phyloP scores from a whole-genome alignment of 768 basidiomycete species.

The Tricholoma furcatifolium region DNA sequence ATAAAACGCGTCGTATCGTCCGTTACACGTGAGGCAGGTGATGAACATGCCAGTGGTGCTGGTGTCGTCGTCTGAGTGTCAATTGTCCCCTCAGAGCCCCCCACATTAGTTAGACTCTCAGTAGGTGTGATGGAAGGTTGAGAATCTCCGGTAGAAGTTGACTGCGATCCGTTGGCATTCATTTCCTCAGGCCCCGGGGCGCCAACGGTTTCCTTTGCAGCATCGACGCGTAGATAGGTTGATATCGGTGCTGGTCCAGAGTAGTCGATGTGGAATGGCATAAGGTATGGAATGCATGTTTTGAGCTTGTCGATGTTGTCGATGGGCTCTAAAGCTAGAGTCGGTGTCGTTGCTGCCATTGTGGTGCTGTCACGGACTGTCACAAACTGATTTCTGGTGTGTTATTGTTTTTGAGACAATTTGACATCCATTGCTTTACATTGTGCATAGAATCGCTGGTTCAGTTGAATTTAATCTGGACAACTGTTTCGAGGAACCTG shows the following conservation, averaged over 20 bases:
- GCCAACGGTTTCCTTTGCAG: slow-evolving; percentile 30
- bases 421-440: too few relatives aligned
- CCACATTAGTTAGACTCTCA: neutral
- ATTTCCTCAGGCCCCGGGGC: slow-evolving; percentile 17
- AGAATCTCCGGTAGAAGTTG: neutral
- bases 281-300: slow-evolving; percentile 62
- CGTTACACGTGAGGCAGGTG: neutral
- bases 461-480: too few relatives aligned
- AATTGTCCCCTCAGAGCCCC: neutral
- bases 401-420: too few relatives aligned
- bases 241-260: slow-evolving; percentile 71
- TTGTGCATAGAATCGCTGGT: too few relatives aligned
- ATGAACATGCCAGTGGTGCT: slow-evolving; percentile 4
- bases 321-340: slow-evolving; percentile 5
- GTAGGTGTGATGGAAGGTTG: neutral
- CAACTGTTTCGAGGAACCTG: too few relatives aligned
- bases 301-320: slow-evolving; percentile 4
- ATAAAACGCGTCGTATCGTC: too few relatives aligned
- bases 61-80: neutral
- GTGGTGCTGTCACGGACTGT: neutral
- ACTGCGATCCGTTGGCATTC: slow-evolving; percentile 4
- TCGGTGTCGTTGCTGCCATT: slow-evolving; percentile 5
- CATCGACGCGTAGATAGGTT: slow-evolving; percentile 66
- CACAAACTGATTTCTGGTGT: slow-evolving; percentile 1
- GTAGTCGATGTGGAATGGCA: slow-evolving; percentile 81